These are phyloP conservation scores for Lachnellula arida DNA, from an alignment of 2,329 filamentous ascomycete species.

Conservation along the genomic window DNA sequence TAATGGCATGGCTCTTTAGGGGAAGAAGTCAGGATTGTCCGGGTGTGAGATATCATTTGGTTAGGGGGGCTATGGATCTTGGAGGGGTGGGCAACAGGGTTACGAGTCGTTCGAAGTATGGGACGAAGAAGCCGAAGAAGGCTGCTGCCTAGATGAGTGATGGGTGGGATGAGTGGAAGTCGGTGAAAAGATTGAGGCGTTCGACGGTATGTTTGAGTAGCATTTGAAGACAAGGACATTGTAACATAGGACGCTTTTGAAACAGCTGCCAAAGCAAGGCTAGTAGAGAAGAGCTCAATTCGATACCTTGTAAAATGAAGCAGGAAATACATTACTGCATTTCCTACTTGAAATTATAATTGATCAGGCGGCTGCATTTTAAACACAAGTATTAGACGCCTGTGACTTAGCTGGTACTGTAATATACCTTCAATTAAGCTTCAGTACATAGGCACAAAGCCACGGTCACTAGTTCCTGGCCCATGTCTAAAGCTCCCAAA, in stretches of 20 bases:
- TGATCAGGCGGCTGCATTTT: not conserved
- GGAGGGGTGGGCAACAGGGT: constrained; percentile 83
- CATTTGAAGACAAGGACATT: not conserved
- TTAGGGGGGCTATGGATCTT: constrained; percentile 88
- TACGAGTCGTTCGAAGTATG: constrained; percentile 90
- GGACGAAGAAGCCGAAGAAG: constrained; percentile 97
- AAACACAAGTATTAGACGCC: not conserved
- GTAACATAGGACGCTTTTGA: too few relatives aligned
- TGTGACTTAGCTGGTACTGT: not conserved
- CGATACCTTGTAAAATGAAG: too few relatives aligned
- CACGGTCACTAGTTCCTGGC: constrained; percentile 1
- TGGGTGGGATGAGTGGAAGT: not conserved
- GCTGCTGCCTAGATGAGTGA: constrained; percentile 34
- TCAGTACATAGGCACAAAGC: not conserved
- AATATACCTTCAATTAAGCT: not conserved
- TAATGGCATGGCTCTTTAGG: not conserved
- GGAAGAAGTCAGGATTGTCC: constrained; percentile 95
- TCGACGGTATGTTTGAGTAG: not conserved
- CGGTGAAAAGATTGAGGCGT: constrained; percentile 6
- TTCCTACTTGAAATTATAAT: too few relatives aligned
- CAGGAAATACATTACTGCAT: too few relatives aligned
- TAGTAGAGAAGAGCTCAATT: not conserved
- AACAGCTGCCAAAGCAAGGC: too few relatives aligned
- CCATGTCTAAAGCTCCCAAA: not conserved
- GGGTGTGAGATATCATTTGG: constrained; percentile 92